Evolutionary conservation across 108 stramenopile genomes (phyloP), one percentile per base, ranked within the genome.

Genomic region (Discostella pseudostelligera): DNA sequence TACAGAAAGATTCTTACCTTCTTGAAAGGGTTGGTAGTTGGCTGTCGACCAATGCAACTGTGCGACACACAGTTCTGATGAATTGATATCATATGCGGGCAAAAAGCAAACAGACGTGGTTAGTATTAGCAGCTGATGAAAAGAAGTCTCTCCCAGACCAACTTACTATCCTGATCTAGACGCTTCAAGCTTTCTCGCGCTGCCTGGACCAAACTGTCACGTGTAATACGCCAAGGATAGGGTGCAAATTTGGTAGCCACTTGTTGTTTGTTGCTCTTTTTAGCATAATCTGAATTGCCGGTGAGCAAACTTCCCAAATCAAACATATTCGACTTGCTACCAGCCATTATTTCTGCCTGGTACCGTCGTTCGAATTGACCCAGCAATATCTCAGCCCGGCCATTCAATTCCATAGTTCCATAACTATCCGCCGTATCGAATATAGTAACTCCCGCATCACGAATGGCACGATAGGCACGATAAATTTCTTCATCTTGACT

Each of bases 371-470:
- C 91, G 72, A 93, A 93, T 36, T 63, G 60, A 40, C 91, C 91
- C 24, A 93, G 62, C 25, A 93, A 56, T 49, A 79, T 83, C 73
- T 93, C 91, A 6, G 91, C 88, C 19, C 91, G 67, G 6, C 91
- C 91, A 72, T 89, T 93, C 68, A 93, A 48, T 22, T 93, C 86
- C 35, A 93, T 50, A 4, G 93, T 92, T 13, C 90, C 90, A 64
- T 91, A 95, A 42, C 72, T 74, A 56, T 95, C 90, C 19, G 90
- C 93, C 3, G 93, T 95, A 62, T 95, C 90, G 58, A 92, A 95
- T 9, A 95, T 56, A 10, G 88, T 83, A 3, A 95, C 89, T 35
- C 93, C 93, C 7, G 83, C 84, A 59, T 83, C 56, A 9, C 91
- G 70, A 11, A 89, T 56, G n/a, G 72, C 67, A 40, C 81, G 64